Percentiles rank a stretch among this genome's conserved stretches.
phyloP scores from a whole-genome alignment of 202 grass and related monocot genomes.

The Saccharum hybrid region DNA sequence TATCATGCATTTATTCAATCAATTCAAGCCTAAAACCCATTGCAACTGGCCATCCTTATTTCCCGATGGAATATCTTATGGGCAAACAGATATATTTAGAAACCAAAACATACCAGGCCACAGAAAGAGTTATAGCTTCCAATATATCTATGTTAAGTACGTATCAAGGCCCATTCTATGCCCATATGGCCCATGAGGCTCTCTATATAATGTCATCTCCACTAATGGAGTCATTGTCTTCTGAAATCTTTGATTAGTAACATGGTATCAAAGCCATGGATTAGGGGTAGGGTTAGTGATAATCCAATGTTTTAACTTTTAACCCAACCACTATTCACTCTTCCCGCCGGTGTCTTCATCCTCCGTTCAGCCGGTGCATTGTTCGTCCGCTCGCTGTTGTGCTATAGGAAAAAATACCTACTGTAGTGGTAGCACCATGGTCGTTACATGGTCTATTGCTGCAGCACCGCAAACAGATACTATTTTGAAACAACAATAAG shows the following conservation, averaged over 20 bases:
- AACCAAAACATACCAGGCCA: slow-evolving; percentile 3
- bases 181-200: too few species aligned
- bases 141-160: background rate
- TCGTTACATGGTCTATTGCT: background rate
- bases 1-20: slow-evolving; percentile 8
- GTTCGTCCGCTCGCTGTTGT: background rate
- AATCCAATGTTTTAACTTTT: too few species aligned
- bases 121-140: background rate
- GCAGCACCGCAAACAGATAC: background rate
- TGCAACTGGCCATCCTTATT: background rate
- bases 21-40: background rate
- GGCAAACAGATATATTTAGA: background rate
- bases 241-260: too few species aligned
- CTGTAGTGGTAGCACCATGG: background rate
- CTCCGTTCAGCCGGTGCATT: too few species aligned
- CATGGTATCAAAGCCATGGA: too few species aligned
- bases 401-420: slow-evolving; percentile 9
- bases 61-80: slow-evolving; percentile 10
- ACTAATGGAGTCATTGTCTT: too few species aligned
- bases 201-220: too few species aligned
- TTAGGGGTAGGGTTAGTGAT: too few species aligned
- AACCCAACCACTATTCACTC: too few species aligned
- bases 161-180: too few species aligned
- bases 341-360: too few species aligned
- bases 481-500: slow-evolving; percentile 7